Evolutionary conservation across 176 grass and related monocot genomes (phyloP).

Genomic region (Dendrocalamus sinicus): DNA sequence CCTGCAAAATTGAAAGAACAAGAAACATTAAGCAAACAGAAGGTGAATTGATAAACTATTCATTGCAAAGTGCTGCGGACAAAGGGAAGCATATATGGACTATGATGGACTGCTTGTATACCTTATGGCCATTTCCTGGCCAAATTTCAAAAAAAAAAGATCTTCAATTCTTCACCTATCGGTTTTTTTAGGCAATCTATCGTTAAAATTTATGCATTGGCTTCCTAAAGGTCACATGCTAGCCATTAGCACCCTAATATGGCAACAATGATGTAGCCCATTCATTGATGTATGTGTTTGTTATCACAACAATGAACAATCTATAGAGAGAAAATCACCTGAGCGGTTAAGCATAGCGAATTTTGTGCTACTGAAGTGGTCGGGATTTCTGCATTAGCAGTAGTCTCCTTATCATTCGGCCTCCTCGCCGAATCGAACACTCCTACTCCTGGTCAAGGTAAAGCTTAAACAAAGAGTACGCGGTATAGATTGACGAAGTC

Average conservation of each 20-base stretch:
- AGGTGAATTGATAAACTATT: conserved; percentile 29
- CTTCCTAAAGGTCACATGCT: background rate
- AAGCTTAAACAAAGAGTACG: conserved; percentile 1
- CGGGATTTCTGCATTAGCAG: background rate
- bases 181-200: background rate
- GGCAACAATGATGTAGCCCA: background rate
- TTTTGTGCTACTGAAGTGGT: background rate
- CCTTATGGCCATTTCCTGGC: background rate
- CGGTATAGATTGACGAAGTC: background rate
- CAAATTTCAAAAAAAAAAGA: background rate
- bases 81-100: conserved; percentile 3
- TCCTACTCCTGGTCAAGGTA: conserved; percentile 34
- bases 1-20: conserved; percentile 63
- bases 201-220: background rate
- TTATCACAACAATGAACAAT: background rate
- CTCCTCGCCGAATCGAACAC: conserved; percentile 24
- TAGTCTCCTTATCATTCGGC: background rate
- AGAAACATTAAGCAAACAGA: conserved; percentile 43
- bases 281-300: background rate
- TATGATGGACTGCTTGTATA: background rate
- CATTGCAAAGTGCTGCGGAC: conserved; percentile 4
- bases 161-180: background rate
- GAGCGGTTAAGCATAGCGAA: background rate
- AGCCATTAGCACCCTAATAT: conserved; percentile 2
- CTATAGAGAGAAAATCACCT: conserved; percentile 35